These are phyloP conservation scores for Schizochytrium sp. DNA, from an alignment of 108 stramenopile species.

Conservation along the genomic window DNA sequence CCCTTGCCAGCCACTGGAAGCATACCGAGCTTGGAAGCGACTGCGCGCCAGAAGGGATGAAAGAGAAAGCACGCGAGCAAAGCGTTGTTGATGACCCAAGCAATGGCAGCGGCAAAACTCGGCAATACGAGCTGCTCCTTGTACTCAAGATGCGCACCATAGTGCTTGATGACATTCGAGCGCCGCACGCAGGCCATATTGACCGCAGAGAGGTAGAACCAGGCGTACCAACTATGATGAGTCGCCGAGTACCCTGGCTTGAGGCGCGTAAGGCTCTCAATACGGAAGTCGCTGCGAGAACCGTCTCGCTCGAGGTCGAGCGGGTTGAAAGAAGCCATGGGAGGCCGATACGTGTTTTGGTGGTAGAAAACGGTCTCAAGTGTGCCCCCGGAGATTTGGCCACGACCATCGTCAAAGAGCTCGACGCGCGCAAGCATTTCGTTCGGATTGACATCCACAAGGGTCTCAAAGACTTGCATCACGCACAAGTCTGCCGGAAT, in stretches of 20 bases:
- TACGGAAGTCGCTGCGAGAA: too few species aligned
- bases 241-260: not conserved
- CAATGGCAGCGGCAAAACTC: not conserved
- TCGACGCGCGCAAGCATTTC: not conserved
- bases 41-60: not conserved
- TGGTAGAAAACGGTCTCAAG: not conserved
- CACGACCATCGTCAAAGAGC: not conserved
- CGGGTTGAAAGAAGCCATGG: not conserved
- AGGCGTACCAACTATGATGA: not conserved
- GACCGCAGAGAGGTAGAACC: not conserved
- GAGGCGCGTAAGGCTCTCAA: too few species aligned
- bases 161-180: not conserved
- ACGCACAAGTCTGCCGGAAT: conserved; percentile 70
- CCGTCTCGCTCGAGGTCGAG: not conserved
- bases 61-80: not conserved
- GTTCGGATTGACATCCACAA: not conserved
- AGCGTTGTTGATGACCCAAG: not conserved
- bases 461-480: not conserved
- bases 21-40: not conserved
- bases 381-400: not conserved
- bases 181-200: not conserved
- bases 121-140: not conserved
- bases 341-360: not conserved
- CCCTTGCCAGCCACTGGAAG: not conserved
- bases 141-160: not conserved